Percentiles rank a stretch among this genome's conserved stretches.
These are phyloP conservation scores for Mortierella sp. DNA, from an alignment of 371 early-diverging fungal species.

Conservation along the genomic window DNA sequence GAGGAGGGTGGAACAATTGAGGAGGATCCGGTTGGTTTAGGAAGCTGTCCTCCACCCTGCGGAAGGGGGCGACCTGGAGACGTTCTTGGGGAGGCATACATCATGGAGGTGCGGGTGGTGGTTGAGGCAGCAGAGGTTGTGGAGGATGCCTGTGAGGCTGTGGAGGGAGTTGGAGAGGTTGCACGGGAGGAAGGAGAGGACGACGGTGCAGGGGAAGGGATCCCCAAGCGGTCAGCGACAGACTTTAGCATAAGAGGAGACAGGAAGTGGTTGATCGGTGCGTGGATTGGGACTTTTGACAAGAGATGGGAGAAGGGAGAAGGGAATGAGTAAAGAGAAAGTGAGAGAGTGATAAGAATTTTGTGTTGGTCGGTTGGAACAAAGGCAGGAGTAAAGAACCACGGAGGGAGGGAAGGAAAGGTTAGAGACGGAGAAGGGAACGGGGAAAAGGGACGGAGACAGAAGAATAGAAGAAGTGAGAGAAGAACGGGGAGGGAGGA, in stretches of 20 bases:
- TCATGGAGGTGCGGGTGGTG: conserved; percentile 22
- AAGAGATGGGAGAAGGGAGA: too few relatives aligned
- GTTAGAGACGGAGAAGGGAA: background rate
- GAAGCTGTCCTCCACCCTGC: conserved; percentile 18
- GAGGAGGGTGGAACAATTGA: background rate
- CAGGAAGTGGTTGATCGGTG: background rate
- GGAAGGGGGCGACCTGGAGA: conserved; percentile 22
- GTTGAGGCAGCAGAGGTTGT: background rate
- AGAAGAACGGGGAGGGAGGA: background rate
- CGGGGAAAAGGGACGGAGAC: background rate
- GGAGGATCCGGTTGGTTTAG: conserved; percentile 14
- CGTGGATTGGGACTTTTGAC: too few relatives aligned
- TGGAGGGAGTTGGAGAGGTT: conserved; percentile 27
- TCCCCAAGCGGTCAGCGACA: conserved; percentile 27
- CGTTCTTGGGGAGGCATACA: conserved; percentile 19
- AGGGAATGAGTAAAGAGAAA: background rate
- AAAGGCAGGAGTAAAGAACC: background rate
- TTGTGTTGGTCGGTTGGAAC: too few relatives aligned
- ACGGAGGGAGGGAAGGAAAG: background rate
- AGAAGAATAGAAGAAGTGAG: background rate
- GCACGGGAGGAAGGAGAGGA: conserved; percentile 24
- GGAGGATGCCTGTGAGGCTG: background rate
- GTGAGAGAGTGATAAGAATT: background rate
- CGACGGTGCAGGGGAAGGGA: conserved; percentile 22
- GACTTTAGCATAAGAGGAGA: conserved; percentile 25